These are phyloP conservation scores for Perilla frutescens DNA, from an alignment of 257 asterid species.

Conservation along the genomic window DNA sequence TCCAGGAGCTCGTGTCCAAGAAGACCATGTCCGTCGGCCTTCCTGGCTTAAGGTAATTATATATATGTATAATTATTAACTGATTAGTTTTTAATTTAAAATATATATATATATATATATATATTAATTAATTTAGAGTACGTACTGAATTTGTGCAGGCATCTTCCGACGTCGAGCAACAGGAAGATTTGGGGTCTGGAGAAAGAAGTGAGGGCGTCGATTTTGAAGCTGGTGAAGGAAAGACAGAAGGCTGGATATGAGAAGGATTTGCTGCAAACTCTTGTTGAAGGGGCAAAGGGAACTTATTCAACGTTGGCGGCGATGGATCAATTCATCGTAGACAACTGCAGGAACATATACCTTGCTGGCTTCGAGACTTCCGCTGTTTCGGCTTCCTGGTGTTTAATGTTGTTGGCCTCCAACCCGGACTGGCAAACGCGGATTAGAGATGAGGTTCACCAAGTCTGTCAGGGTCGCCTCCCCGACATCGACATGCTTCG, in stretches of 20 bases:
- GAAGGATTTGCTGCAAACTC: conserved; percentile 50
- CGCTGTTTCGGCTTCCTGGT: conserved; percentile 56
- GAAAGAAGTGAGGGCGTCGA: conserved; percentile 50
- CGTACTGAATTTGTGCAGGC: conserved; percentile 31
- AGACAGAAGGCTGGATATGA: conserved; percentile 42
- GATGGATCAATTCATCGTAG: conserved; percentile 50
- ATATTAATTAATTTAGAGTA: not conserved
- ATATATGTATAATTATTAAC: not conserved
- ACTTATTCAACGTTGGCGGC: conserved; percentile 27
- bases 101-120: not conserved
- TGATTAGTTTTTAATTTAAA: too few relatives aligned
- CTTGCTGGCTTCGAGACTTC: conserved; percentile 57
- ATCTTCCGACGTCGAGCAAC: conserved; percentile 58
- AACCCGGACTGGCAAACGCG: conserved; percentile 56
- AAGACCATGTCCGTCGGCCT: conserved; percentile 41
- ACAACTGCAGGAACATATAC: conserved; percentile 57
- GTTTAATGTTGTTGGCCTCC: conserved; percentile 56
- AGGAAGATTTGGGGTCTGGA: conserved; percentile 52
- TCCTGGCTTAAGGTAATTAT: conserved; percentile 50
- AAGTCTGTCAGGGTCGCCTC: conserved; percentile 41
- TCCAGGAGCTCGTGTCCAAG: conserved; percentile 42
- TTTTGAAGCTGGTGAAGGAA: conserved; percentile 48
- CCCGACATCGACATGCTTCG: conserved; percentile 51
- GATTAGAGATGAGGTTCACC: conserved; percentile 40
- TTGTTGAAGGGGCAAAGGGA: conserved; percentile 45